Conservation (phyloP, 1,284 basidiomycete genomes). For the Papiliotrema terrestris region DNA sequence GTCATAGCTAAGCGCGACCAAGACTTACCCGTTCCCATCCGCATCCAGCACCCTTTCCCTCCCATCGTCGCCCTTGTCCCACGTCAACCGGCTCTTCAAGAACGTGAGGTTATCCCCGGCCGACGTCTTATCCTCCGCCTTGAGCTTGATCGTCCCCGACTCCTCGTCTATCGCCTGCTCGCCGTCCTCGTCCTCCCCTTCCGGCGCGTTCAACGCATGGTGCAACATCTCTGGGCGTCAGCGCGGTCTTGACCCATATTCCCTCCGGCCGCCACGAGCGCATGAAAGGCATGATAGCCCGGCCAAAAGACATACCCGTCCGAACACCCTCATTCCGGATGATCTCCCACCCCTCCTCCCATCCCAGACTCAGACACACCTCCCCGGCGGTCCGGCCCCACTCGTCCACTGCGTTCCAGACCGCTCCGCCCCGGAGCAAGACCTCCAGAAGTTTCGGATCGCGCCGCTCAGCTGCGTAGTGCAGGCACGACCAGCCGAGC, state of each 20-base stretch:
- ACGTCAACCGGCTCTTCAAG: conserved; percentile 67
- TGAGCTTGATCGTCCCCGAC: conserved; percentile 34
- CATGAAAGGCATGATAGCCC: too few species aligned
- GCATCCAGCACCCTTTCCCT: conserved; percentile 62
- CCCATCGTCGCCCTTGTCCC: conserved; percentile 66
- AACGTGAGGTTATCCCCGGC: conserved; percentile 73
- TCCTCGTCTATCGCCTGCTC: conserved; percentile 3
- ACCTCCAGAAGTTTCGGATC: conserved; percentile 61
- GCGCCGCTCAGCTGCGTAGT: conserved; percentile 79
- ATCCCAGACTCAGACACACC: conserved; percentile 78
- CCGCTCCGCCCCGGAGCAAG: conserved; percentile 74
- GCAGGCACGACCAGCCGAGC: conserved; percentile 77
- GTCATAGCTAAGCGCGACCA: neutral
- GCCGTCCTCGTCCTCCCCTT: too few species aligned
- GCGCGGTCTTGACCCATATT: neutral
- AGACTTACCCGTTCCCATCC: conserved; percentile 66
- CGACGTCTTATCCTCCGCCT: conserved; percentile 60
- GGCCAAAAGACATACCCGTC: conserved; percentile 56
- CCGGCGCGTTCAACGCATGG: conserved; percentile 29
- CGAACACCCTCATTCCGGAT: conserved; percentile 85
- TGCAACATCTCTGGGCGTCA: conserved; percentile 50
- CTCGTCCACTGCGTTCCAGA: conserved; percentile 88
- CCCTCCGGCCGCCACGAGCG: neutral
- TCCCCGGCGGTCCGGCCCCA: conserved; percentile 79
- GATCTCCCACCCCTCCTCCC: conserved; percentile 64